These are phyloP conservation scores for Puccinia triticina DNA, from an alignment of 1,284 basidiomycete genomes.

Conservation along the genomic window DNA sequence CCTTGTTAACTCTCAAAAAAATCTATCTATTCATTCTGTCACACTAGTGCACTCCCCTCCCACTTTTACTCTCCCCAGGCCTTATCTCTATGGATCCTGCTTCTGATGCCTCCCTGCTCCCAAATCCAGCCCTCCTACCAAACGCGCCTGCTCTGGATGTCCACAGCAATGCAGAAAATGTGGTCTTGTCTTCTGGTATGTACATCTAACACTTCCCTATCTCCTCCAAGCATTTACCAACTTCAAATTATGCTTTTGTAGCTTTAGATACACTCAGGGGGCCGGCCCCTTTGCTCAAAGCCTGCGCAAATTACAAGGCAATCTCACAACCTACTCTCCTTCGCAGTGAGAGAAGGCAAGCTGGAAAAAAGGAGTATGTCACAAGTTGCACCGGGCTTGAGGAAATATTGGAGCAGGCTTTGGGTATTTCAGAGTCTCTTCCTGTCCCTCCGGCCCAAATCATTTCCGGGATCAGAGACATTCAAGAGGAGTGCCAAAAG, in stretches of 20 bases:
- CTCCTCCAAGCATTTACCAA: not conserved
- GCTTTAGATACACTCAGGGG: conserved; percentile 9
- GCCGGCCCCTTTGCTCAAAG: conserved; percentile 18
- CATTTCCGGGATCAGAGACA: not conserved
- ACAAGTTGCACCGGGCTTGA: not conserved
- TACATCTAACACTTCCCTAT: not conserved
- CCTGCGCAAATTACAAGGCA: not conserved
- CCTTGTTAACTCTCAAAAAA: not conserved
- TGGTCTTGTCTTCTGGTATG: not conserved
- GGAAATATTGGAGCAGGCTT: conserved; percentile 18
- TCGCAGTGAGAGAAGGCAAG: conserved; percentile 14
- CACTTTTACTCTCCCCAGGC: not conserved
- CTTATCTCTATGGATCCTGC: not conserved
- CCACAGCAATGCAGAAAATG: not conserved
- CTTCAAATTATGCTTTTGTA: not conserved
- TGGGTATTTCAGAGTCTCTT: conserved; percentile 11
- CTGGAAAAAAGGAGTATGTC: conserved; percentile 9
- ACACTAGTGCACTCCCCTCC: not conserved
- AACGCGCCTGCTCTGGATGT: not conserved
- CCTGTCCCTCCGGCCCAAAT: not conserved
- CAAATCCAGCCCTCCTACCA: not conserved
- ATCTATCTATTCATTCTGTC: no score
- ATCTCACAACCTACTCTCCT: not conserved
- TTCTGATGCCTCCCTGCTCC: not conserved
- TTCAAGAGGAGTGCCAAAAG: conserved; percentile 6